Conservation (phyloP, 1,284 basidiomycete species). For the Leccinum fuscescens region DNA sequence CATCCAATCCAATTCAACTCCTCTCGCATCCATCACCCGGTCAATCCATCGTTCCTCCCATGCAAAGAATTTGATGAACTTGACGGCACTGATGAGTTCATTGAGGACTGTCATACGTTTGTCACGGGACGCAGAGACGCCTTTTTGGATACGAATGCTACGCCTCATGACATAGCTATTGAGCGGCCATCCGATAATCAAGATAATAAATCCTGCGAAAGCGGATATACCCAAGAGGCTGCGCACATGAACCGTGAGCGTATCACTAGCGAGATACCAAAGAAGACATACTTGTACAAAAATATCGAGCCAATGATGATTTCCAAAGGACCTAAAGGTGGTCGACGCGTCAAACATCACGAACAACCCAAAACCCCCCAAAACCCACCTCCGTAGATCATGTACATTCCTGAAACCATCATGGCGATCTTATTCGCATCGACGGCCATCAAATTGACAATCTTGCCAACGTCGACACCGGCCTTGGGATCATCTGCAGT, state of each 20-base stretch:
- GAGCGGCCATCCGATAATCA: constrained; percentile 72
- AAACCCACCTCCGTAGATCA: constrained; percentile 59
- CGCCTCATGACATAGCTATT: constrained; percentile 66
- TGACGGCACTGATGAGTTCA: constrained; percentile 79
- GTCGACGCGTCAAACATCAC: not conserved
- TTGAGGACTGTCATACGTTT: constrained; percentile 84
- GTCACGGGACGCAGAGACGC: constrained; percentile 72
- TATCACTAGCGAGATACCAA: not conserved
- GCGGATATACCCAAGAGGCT: constrained; percentile 83
- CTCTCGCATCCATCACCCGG: constrained; percentile 55
- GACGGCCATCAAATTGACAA: constrained; percentile 76
- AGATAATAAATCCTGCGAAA: constrained; percentile 81
- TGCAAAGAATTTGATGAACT: constrained; percentile 87
- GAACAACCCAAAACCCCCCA: not conserved
- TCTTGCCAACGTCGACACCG: constrained; percentile 74
- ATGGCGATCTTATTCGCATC: constrained; percentile 60
- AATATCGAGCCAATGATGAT: constrained; percentile 73
- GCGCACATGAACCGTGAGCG: not conserved
- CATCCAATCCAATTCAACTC: constrained; percentile 68
- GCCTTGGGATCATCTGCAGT: constrained; percentile 55
- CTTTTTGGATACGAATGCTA: constrained; percentile 70
- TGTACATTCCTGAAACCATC: constrained; percentile 53
- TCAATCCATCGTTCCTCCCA: constrained; percentile 79
- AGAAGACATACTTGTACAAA: constrained; percentile 67
- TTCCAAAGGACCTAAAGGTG: constrained; percentile 66